Percentiles rank a stretch among this genome's conserved stretches.
Conservation (phyloP, 163 green algal species). For the Coccomyxa subellipsoidea region DNA sequence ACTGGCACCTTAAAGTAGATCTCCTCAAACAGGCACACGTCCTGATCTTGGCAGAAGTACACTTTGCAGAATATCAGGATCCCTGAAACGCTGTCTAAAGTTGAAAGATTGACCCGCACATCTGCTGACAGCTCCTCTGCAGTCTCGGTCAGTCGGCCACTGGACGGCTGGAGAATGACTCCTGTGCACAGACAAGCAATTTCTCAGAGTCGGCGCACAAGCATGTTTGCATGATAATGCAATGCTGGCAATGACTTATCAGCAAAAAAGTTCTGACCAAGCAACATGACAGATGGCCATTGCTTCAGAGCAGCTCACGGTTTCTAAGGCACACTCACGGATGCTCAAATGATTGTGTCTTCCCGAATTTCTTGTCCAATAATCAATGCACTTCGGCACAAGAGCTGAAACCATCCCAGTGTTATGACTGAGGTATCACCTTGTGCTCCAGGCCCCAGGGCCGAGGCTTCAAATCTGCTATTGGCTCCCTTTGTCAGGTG, state of each 20-base stretch:
- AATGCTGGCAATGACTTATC: not conserved
- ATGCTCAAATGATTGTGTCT: not conserved
- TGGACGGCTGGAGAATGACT: not conserved
- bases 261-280: not conserved
- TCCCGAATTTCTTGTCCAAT: not conserved
- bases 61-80: slow-evolving; percentile 45
- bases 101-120: not conserved
- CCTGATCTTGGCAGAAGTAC: slow-evolving; percentile 73
- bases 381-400: too few species aligned
- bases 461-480: slow-evolving; percentile 36
- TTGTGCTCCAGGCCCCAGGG: not conserved
- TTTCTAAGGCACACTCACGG: too few species aligned
- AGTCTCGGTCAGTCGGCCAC: not conserved
- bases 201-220: not conserved
- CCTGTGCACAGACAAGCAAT: not conserved
- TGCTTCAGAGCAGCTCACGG: not conserved
- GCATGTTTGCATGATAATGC: not conserved
- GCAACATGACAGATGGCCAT: not conserved
- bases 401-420: too few species aligned
- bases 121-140: not conserved
- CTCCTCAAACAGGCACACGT: slow-evolving; percentile 74
- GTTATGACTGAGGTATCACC: not conserved
- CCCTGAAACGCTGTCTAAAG: not conserved
- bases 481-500: slow-evolving; percentile 61
- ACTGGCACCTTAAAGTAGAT: slow-evolving; percentile 60